Conservation (phyloP, 2,329 filamentous ascomycete species). For the Phaeoacremonium minimum region DNA sequence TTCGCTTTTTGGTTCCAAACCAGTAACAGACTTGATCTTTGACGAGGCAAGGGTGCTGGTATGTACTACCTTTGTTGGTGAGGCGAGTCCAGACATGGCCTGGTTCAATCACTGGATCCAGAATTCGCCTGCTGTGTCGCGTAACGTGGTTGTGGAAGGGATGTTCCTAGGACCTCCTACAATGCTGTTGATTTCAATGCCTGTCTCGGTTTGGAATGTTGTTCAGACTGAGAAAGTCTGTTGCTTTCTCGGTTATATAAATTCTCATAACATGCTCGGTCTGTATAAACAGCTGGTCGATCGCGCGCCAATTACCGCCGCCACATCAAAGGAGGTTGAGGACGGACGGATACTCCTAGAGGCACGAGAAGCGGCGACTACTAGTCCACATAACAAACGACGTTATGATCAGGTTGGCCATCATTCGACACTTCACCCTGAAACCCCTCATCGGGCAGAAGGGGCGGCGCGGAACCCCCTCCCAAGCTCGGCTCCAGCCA, state of each 20-base stretch:
- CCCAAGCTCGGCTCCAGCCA: constrained; percentile 5
- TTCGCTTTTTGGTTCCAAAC: constrained; percentile 38
- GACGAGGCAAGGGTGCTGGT: constrained; percentile 61
- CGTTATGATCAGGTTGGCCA: constrained; percentile 11
- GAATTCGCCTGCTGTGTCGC: constrained; percentile 49
- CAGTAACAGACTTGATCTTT: constrained; percentile 52
- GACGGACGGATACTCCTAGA: constrained; percentile 54
- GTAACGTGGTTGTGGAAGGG: constrained; percentile 59
- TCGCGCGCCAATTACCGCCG: constrained; percentile 34
- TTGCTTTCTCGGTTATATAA: constrained; percentile 61
- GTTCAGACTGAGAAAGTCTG: constrained; percentile 65
- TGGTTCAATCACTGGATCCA: constrained; percentile 65
- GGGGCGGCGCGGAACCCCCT: constrained; percentile 9
- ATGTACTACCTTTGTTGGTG: constrained; percentile 63
- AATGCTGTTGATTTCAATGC: constrained; percentile 64
- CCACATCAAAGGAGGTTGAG: constrained; percentile 49
- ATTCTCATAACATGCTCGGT: constrained; percentile 63
- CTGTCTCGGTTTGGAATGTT: constrained; percentile 57
- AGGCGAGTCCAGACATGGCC: constrained; percentile 61
- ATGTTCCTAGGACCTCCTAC: constrained; percentile 66
- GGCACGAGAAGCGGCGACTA: constrained; percentile 40
- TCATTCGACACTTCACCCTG: constrained; percentile 12
- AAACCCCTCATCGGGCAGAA: constrained; percentile 14
- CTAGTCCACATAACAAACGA: constrained; percentile 20
- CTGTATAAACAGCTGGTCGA: constrained; percentile 57